Base-by-base conservation (phyloP, 2,329 filamentous ascomycete genomes). In the Apiospora malaysiana region DNA sequence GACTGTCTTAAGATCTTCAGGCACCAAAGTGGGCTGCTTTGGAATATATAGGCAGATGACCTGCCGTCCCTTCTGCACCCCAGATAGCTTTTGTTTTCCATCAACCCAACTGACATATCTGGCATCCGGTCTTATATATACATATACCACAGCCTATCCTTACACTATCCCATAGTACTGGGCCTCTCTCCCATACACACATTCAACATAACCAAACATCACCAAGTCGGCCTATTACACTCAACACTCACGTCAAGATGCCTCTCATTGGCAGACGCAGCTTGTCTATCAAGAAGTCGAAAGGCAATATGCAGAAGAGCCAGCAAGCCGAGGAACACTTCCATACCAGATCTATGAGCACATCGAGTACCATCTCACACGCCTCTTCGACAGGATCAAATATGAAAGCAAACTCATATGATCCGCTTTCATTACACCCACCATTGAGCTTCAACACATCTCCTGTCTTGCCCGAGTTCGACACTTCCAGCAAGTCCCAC, bases 401-500 rank as follows among this genome's bases (percentile, higher is more conserved):
- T 47, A 71, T 74, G 47, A 73, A 68, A 18, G 70, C 70, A 8
- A 32, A 47, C 51, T 70, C 71, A 25, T 78, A 75, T 71, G 76
- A 79, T 68, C 79, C 79, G 49, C 76, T 80, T 10, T 78, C 78
- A 5, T 66, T 78, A 47, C 79, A 80, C 67, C 79, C 79, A 10
- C 79, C 79, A 27, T 69, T 80, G 16, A 72, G 71, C 40, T 71
- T 80, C 46, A 80, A 80, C 72, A 73, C 77, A 8, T 79, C 78
- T 47, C 79, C 79, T 70, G 76, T 46, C 72, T 78, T 76, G 14
- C 73, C 75, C 18, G 76, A 78, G 45, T 75, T 74, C 21, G 56
- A 63, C 32, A 18, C 18, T 9, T 21, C 32, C 18, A n/a, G 56
- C 56, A 63, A 63, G n/a, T 10, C 56, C n/a, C 72, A 75, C 65